A percentile compares a stretch with the other conserved stretches of the same genome.
These are phyloP conservation scores for Dacryopinax spathularia DNA, from an alignment of 768 basidiomycete species.

Conservation along the genomic window DNA sequence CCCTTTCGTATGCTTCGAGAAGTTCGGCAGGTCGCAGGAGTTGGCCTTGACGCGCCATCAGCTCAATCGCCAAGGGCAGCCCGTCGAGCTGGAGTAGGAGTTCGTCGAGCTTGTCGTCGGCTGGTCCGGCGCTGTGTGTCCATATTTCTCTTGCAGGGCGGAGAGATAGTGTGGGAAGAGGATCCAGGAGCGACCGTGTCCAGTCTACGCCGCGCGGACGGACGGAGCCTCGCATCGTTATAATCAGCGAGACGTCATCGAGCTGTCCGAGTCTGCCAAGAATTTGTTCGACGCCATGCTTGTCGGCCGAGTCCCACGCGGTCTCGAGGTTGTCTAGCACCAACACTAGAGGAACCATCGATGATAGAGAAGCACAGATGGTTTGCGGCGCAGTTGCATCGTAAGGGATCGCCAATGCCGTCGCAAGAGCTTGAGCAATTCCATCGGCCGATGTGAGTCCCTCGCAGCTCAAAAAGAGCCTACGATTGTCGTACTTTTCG, in stretches of 20 bases:
- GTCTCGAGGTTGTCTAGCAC: conserved; percentile 33
- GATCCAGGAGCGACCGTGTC: background rate
- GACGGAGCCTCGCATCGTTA: conserved; percentile 23
- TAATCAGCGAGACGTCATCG: conserved; percentile 21
- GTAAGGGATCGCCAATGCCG: conserved; percentile 15
- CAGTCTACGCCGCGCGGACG: conserved; percentile 3
- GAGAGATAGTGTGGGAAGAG: conserved; percentile 1
- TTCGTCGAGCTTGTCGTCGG: conserved; percentile 6
- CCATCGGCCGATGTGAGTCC: conserved; percentile 18
- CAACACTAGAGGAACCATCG: conserved; percentile 20
- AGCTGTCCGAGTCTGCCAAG: conserved; percentile 18
- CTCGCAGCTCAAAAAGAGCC: conserved; percentile 27
- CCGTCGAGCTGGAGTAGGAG: background rate
- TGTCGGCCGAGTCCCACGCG: conserved; percentile 22
- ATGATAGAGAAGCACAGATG: conserved; percentile 17
- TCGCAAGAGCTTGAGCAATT: conserved; percentile 19
- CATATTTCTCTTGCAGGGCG: conserved; percentile 18
- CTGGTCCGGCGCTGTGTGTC: conserved; percentile 15
- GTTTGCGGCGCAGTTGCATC: conserved; percentile 14
- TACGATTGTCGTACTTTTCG: conserved; percentile 16
- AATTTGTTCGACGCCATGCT: conserved; percentile 17
- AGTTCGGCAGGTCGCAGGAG: background rate
- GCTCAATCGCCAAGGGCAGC: background rate
- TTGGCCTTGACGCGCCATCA: background rate
- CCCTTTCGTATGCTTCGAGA: background rate